These are phyloP conservation scores for Colletotrichum chrysophilum DNA, from an alignment of 2,329 filamentous ascomycete species.

Conservation along the genomic window DNA sequence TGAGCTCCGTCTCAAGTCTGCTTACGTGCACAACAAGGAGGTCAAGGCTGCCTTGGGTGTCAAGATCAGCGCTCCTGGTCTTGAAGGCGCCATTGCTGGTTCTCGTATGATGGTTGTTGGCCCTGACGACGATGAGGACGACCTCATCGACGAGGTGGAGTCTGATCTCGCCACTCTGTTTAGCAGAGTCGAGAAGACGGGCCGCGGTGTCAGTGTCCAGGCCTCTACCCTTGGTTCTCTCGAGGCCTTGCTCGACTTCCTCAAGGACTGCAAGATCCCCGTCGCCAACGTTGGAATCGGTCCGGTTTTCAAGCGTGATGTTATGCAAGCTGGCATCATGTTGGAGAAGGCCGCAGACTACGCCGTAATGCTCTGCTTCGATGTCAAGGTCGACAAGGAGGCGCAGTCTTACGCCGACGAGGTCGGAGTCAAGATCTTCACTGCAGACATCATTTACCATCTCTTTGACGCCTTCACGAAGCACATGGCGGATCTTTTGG, in stretches of 20 bases:
- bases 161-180: constrained; percentile 90
- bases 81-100: constrained; percentile 95
- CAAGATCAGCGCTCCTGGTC: constrained; percentile 95
- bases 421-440: constrained; percentile 96
- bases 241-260: constrained; percentile 94
- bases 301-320: constrained; percentile 96
- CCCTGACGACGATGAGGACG: constrained; percentile 94
- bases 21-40: constrained; percentile 98
- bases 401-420: constrained; percentile 90
- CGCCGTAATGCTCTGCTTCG: constrained; percentile 99
- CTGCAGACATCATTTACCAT: constrained; percentile 98
- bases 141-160: constrained; percentile 96
- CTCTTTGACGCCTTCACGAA: constrained; percentile 96
- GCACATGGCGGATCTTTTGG: constrained; percentile 86
- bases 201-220: constrained; percentile 94
- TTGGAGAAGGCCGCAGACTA: constrained; percentile 93
- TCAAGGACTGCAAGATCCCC: constrained; percentile 94
- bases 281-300: constrained; percentile 97
- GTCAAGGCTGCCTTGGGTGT: constrained; percentile 98
- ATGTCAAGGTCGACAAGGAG: constrained; percentile 99
- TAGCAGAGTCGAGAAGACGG: constrained; percentile 88
- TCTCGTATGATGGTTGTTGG: constrained; percentile 94
- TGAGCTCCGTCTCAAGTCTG: constrained; percentile 92
- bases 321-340: constrained; percentile 96
- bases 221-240: constrained; percentile 96